Evolutionary conservation across 2,329 filamentous ascomycete genomes (phyloP).

Genomic region (Botrytis paeoniae): DNA sequence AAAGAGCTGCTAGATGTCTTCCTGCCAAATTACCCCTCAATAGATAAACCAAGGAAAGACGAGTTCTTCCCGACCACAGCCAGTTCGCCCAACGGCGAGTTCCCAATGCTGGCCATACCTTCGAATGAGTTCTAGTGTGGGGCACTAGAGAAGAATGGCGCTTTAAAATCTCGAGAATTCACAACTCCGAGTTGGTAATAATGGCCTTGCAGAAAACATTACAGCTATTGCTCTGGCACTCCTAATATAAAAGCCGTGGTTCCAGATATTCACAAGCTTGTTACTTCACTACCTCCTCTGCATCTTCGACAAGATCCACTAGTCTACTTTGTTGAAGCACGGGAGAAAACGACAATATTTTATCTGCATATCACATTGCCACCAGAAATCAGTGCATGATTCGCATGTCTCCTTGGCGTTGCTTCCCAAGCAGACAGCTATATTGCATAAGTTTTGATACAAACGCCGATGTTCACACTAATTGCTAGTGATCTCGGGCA

Average conservation of each 20-base stretch:
- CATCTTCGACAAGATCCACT: not conserved
- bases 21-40: not conserved
- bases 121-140: not conserved
- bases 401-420: not conserved
- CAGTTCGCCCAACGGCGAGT: not conserved
- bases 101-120: not conserved
- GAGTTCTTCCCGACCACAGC: not conserved
- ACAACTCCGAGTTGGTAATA: not conserved
- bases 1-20: not conserved
- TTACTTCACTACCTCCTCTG: not conserved
- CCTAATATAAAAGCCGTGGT: not conserved
- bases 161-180: not conserved
- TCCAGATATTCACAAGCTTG: not conserved
- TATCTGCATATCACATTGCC: not conserved
- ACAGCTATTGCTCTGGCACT: not conserved
- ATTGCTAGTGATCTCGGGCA: not conserved
- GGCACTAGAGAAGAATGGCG: not conserved
- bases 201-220: not conserved
- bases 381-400: not conserved
- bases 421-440: rapidly evolving
- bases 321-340: not conserved
- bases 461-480: not conserved
- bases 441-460: not conserved
- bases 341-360: not conserved
- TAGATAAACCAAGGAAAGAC: not conserved